A percentile compares a stretch with the other conserved stretches of the same genome.
These are phyloP conservation scores for Pilobolus umbonatus DNA, from an alignment of 192 early-diverging fungal genomes.

Conservation along the genomic window DNA sequence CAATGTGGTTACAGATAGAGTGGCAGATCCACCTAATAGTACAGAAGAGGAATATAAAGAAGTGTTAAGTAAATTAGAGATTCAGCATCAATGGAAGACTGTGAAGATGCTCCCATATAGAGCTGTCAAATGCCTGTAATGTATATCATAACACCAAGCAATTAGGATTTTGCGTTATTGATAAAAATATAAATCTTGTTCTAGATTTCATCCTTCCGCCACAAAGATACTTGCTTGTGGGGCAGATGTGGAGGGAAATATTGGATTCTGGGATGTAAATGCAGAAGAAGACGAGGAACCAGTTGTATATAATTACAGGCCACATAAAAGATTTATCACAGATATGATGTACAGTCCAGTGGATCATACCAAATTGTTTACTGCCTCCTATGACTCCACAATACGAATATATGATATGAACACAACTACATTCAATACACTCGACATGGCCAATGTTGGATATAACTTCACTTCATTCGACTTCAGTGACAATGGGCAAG, in stretches of 20 bases:
- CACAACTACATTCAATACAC: conserved; percentile 44
- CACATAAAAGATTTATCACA: conserved; percentile 45
- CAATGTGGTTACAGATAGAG: too few relatives aligned
- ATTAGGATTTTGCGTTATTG: not conserved
- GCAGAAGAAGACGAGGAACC: conserved; percentile 39
- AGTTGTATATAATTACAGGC: conserved; percentile 46
- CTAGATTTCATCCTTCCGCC: conserved; percentile 51
- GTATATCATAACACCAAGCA: not conserved
- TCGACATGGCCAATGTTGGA: conserved; percentile 23
- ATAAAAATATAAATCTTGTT: not conserved
- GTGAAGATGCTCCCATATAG: conserved; percentile 47
- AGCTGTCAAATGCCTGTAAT: conserved; percentile 36
- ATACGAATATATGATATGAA: conserved; percentile 58
- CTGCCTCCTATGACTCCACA: conserved; percentile 57
- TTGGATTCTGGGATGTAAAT: conserved; percentile 59
- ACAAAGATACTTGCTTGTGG: conserved; percentile 48
- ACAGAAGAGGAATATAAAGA: conserved; percentile 1
- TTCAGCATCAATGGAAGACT: conserved; percentile 43
- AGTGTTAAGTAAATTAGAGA: conserved; percentile 27
- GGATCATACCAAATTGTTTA: conserved; percentile 42
- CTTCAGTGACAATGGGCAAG: conserved; percentile 24
- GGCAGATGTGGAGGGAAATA: conserved; percentile 44
- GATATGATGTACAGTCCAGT: conserved; percentile 44
- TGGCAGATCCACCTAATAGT: not conserved
- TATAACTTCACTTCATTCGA: conserved; percentile 41